These are phyloP conservation scores for Starmerella kuoi DNA, from an alignment of 805 yeast genomes.

Conservation along the genomic window DNA sequence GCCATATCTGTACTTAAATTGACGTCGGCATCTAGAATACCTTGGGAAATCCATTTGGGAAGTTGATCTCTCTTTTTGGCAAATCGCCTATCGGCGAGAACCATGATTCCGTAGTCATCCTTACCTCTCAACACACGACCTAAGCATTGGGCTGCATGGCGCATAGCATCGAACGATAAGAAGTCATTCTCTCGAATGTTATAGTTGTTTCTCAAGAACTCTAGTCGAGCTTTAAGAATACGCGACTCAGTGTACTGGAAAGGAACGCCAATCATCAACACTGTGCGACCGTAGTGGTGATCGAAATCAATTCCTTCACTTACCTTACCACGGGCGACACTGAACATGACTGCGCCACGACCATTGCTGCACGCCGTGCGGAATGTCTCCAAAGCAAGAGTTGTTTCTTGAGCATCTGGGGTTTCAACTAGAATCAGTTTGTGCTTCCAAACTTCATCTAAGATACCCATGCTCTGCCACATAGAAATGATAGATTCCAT, in stretches of 20 bases:
- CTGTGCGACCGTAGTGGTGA: slow-evolving; percentile 95
- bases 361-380: slow-evolving; percentile 96
- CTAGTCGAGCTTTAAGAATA: slow-evolving; percentile 86
- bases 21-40: slow-evolving; percentile 77
- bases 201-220: slow-evolving; percentile 82
- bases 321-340: slow-evolving; percentile 98
- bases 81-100: slow-evolving; percentile 87
- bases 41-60: slow-evolving; percentile 97
- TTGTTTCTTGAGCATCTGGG: slow-evolving; percentile 97
- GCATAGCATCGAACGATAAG: slow-evolving; percentile 95
- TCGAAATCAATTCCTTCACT: slow-evolving; percentile 99
- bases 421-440: slow-evolving; percentile 91
- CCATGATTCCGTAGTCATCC: slow-evolving; percentile 98
- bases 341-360: slow-evolving; percentile 87
- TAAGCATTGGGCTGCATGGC: slow-evolving; percentile 97
- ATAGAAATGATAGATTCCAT: slow-evolving; percentile 96
- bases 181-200: slow-evolving; percentile 91
- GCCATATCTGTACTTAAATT: slow-evolving; percentile 97
- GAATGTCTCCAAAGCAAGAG: slow-evolving; percentile 87
- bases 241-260: slow-evolving; percentile 97
- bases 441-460: slow-evolving; percentile 98
- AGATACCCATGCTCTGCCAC: slow-evolving; percentile 98
- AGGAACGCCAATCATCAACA: slow-evolving; percentile 96
- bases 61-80: slow-evolving; percentile 72
- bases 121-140: slow-evolving; percentile 97